These are phyloP conservation scores for Rosa persica DNA, from an alignment of 306 rosid species.

Conservation along the genomic window DNA sequence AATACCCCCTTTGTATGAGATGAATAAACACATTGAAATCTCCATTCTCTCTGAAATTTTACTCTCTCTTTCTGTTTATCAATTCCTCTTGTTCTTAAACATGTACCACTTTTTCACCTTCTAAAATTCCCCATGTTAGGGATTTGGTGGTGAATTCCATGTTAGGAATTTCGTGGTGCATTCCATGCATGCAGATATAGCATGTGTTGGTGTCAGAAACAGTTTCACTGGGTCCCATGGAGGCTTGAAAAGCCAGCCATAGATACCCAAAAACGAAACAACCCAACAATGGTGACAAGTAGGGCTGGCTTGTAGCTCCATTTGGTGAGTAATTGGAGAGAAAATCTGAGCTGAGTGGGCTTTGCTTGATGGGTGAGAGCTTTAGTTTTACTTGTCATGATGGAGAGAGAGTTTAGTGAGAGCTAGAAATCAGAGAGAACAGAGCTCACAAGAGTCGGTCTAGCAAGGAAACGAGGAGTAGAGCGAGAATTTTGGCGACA, in stretches of 20 bases:
- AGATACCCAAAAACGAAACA: constrained; percentile 33
- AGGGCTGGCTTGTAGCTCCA: constrained; percentile 29
- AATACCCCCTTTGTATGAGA: no score
- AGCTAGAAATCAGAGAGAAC: constrained; percentile 12
- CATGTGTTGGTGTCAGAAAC: background rate
- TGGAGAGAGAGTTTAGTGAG: constrained; percentile 25
- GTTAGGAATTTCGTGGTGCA: background rate
- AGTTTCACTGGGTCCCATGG: constrained; percentile 6
- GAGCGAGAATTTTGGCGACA: constrained; percentile 66
- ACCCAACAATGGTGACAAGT: constrained; percentile 36
- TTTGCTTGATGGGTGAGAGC: constrained; percentile 6
- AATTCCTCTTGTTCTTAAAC: no score
- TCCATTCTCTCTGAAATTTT: no score
- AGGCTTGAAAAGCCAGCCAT: constrained; percentile 18
- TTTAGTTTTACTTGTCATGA: background rate
- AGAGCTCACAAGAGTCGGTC: constrained; percentile 47
- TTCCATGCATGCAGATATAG: constrained; percentile 1
- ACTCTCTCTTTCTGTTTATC: no score
- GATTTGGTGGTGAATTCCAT: background rate
- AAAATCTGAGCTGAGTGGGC: constrained; percentile 8
- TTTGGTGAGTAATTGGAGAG: constrained; percentile 40
- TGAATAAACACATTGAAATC: no score
- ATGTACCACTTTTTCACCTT: background rate
- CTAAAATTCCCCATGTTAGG: background rate
- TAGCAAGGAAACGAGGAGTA: constrained; percentile 51